Evolutionary conservation across 1,139 yeast genomes (phyloP), one percentile per base, ranked within the genome.

Genomic region (Yamadazyma blattariae): DNA sequence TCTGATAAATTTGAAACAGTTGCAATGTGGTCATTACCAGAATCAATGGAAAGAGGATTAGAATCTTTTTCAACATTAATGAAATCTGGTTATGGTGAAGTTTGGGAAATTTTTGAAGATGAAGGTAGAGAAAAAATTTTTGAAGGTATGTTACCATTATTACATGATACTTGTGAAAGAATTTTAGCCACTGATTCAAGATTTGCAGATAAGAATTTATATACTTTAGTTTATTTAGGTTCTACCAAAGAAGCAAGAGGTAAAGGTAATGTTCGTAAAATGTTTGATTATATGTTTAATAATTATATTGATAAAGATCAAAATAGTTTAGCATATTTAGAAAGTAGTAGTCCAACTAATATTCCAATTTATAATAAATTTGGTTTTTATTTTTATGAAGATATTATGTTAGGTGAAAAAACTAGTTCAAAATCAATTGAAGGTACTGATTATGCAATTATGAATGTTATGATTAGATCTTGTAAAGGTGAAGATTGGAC

Each of bases 141-240:
- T 48, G 59, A 70, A 35, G 79, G 75, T 18, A 63, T 80, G 71
- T 63, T 79, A 45, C 78, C 79, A 2, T 66, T 76, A 30, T 64
- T 80, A 42, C 81, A 77, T 46, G 76, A 74, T 37, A 67, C 75
- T 25, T 64, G 63, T 39, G 70, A 60, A 26, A 45, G 70, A n/a
- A 68, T 69, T 25, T 38, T 61, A 20, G 33, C 44, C 8, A 53
- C 48, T 22, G 73, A 68, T 45, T 40, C 56, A 7, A 47, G 71
- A 29, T 67, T 70, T 37, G 45, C 56, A 39, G 61, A 59, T 31
- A 69, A 67, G 37, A 64, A 68, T 28, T 53, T 67, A 7, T 80
- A 69, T 61, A 78, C 83, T 13, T 66, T 80, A 49, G 83, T 80
- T 25, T 80, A 80, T 49, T 57, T 80, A 30, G 87, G 85, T 2